phyloP scores from a whole-genome alignment of 164 flowering plant genomes.

The Stephania cephalantha region DNA sequence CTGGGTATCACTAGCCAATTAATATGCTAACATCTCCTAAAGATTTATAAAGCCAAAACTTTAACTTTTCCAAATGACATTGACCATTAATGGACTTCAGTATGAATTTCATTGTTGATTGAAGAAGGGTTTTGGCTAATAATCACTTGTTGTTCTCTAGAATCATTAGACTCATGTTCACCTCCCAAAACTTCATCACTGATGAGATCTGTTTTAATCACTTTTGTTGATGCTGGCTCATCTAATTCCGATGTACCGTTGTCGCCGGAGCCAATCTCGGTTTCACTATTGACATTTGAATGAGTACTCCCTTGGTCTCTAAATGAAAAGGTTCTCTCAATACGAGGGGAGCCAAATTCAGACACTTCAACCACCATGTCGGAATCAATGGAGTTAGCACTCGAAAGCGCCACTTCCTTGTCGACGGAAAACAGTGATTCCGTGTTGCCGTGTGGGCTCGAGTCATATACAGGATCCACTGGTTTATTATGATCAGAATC shows the following conservation, averaged over 20 bases:
- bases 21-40: no score
- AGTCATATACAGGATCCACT: slow-evolving; percentile 66
- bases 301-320: slow-evolving; percentile 4
- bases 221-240: slow-evolving; percentile 16
- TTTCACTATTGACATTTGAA: slow-evolving; percentile 8
- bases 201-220: slow-evolving; percentile 12
- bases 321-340: slow-evolving; percentile 14
- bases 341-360: slow-evolving; percentile 23
- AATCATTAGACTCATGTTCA: background rate
- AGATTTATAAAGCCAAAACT: no score
- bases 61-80: background rate
- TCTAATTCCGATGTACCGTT: slow-evolving; percentile 24
- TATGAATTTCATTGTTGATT: slow-evolving; percentile 4
- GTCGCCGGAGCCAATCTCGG: slow-evolving; percentile 11
- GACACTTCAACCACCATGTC: slow-evolving; percentile 33
- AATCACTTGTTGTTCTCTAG: slow-evolving; percentile 6
- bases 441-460: slow-evolving; percentile 43
- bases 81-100: background rate
- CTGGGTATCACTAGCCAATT: no score
- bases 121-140: slow-evolving; percentile 4
- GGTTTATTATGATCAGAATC: slow-evolving; percentile 28
- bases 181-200: slow-evolving; percentile 13
- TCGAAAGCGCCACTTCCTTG: slow-evolving; percentile 13
- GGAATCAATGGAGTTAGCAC: slow-evolving; percentile 34
- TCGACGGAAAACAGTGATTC: slow-evolving; percentile 16